These are phyloP conservation scores for Carex scoparia DNA, from an alignment of 176 grass and related monocot species.

Conservation along the genomic window DNA sequence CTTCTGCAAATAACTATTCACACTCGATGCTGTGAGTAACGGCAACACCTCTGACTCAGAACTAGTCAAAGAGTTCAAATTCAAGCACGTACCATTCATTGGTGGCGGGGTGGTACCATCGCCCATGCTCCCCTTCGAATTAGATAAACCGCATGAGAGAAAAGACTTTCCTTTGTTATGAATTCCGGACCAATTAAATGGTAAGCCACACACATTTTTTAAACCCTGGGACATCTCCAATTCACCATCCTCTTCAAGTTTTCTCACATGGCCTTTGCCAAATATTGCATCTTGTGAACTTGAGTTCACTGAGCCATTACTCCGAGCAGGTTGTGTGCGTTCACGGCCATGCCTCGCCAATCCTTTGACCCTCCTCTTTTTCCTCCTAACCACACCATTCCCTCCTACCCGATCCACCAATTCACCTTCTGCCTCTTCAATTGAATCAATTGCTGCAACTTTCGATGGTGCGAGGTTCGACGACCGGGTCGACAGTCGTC, in stretches of 20 bases:
- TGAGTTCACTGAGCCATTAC: slow-evolving; percentile 51
- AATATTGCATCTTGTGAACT: slow-evolving; percentile 74
- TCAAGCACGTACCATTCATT: slow-evolving; percentile 40
- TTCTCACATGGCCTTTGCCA: slow-evolving; percentile 36
- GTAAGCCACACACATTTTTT: slow-evolving; percentile 83
- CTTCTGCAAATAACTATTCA: slow-evolving; percentile 22
- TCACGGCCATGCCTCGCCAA: slow-evolving; percentile 8
- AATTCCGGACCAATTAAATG: slow-evolving; percentile 93
- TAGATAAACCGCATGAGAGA: slow-evolving; percentile 72
- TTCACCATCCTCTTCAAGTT: slow-evolving; percentile 29
- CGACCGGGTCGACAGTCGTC: slow-evolving; percentile 37
- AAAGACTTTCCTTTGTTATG: slow-evolving; percentile 86
- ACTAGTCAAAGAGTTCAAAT: slow-evolving; percentile 55
- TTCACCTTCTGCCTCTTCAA: slow-evolving; percentile 37
- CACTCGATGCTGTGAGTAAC: slow-evolving; percentile 43
- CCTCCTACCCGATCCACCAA: not conserved
- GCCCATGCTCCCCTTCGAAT: slow-evolving; percentile 46
- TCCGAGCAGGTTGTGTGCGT: not conserved
- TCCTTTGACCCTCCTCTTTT: slow-evolving; percentile 24
- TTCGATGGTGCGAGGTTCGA: slow-evolving; percentile 21
- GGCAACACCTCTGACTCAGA: slow-evolving; percentile 73
- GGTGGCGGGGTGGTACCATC: slow-evolving; percentile 29
- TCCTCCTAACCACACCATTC: slow-evolving; percentile 19
- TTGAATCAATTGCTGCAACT: slow-evolving; percentile 44
- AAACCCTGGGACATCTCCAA: slow-evolving; percentile 46